phyloP scores from a whole-genome alignment of 2,329 filamentous ascomycete species.

The Cercospora berteroae region DNA sequence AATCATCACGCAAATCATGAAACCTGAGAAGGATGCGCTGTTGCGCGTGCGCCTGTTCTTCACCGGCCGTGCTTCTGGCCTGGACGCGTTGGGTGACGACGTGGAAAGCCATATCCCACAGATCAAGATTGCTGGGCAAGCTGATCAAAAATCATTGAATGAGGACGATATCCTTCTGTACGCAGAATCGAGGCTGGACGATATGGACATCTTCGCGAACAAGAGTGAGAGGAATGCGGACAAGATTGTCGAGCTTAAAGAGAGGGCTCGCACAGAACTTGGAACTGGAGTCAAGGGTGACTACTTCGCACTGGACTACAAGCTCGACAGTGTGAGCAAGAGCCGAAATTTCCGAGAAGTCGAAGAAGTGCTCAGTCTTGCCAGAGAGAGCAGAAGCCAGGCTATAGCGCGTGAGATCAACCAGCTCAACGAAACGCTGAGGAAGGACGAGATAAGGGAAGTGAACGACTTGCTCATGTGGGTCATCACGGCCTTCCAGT shows the following conservation, averaged over 20 bases:
- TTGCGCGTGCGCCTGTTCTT: background rate
- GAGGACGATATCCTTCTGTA: background rate
- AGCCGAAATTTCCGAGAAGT: background rate
- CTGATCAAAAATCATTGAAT: background rate
- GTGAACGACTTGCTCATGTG: background rate
- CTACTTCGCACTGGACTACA: background rate
- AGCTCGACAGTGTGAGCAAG: background rate
- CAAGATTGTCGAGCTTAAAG: background rate
- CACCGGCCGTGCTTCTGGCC: background rate
- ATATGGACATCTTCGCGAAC: background rate
- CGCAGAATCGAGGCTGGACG: background rate
- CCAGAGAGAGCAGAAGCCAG: background rate
- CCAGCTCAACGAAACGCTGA: background rate
- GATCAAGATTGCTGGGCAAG: background rate
- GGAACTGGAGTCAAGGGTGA: background rate
- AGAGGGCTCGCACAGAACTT: background rate
- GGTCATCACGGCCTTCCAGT: background rate
- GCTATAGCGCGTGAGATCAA: background rate
- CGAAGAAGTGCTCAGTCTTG: background rate
- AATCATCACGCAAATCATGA: background rate
- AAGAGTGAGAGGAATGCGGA: background rate
- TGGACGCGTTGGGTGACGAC: background rate
- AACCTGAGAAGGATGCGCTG: background rate
- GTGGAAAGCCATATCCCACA: background rate
- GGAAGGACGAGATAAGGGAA: background rate